Base-by-base conservation (phyloP, 2,329 filamentous ascomycete genomes). In the Penicillium sp. region DNA sequence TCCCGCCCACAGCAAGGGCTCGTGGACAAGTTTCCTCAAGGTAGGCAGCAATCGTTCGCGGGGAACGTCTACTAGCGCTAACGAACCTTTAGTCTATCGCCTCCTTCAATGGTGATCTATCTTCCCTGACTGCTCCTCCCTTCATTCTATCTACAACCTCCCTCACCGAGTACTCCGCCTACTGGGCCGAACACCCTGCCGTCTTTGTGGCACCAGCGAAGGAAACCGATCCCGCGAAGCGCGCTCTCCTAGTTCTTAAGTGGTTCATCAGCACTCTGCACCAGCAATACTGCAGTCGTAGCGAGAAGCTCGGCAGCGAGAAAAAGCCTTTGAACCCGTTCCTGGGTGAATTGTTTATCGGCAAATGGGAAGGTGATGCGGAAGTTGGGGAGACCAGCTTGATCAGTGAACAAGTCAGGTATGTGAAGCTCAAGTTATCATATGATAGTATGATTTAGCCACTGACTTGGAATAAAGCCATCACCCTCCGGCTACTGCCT, bases 311-410 rank as follows among this genome's bases (percentile, higher is more conserved):
- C 56, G 90, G 89, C 41, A 93, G 89, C 65, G 92, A 96, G 78
- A 97, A 97, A 83, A 99, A 97, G 77, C 92, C 92, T 2, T 75
- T 99, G 52, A 97, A 99, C 67, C 93, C 93, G 0, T 97, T 99
- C 74, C 75, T 99, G 30, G 92, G 92, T 49, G 92, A 99, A 75
- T 80, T 97, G 29, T 97, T 96, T 73, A 72, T 97, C 25, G 93
- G 92, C 19, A 87, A 84, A 63, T 99, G 93, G 93, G 82, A 86
- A 50, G 88, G 95, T 65, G 79, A 82, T 39, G 82, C 62, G 22
- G 68, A 73, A 11, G 61, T 83, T 45, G 92, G 92, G 49, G 86
- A 84, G 40, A 97, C 93, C 25, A 82, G 87, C 61, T 80, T 99
- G 58, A 80, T 95, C 62, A 95, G 89, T 65, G 92, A 97, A 75